Conservation (phyloP, 2,329 filamentous ascomycete genomes). For the Penicillium sp. region DNA sequence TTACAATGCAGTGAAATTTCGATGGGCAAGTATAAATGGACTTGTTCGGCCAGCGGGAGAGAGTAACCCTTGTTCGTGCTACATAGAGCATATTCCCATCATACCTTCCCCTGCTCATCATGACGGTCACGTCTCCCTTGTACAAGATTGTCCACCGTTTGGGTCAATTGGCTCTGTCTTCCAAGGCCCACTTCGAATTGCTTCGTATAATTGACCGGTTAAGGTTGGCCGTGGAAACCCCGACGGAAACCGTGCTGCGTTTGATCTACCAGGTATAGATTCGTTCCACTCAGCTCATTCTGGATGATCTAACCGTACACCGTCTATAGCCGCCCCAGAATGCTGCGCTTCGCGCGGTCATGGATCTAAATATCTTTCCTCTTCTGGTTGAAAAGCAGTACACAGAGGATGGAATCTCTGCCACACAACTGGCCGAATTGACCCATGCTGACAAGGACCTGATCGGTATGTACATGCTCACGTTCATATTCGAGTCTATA, state of each 20-base stretch:
- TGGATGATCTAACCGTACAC: slow-evolving; percentile 1
- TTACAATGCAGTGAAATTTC: background rate
- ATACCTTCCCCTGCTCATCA: slow-evolving; percentile 1
- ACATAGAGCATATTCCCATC: background rate
- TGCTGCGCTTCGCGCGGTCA: slow-evolving; percentile 28
- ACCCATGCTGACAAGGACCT: slow-evolving; percentile 29
- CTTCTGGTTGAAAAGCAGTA: slow-evolving; percentile 20
- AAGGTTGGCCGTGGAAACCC: slow-evolving; percentile 28
- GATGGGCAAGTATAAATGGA: background rate
- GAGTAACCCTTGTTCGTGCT: background rate
- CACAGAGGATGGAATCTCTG: slow-evolving; percentile 22
- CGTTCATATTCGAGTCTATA: background rate
- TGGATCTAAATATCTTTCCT: slow-evolving; percentile 30
- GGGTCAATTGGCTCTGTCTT: slow-evolving; percentile 14
- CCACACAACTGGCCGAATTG: slow-evolving; percentile 22
- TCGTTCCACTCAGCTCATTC: background rate
- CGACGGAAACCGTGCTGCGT: slow-evolving; percentile 30
- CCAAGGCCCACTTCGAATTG: slow-evolving; percentile 25
- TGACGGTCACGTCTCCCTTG: slow-evolving; percentile 16
- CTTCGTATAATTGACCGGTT: slow-evolving; percentile 28
- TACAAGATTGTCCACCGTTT: slow-evolving; percentile 13
- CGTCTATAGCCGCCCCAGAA: slow-evolving; percentile 31
- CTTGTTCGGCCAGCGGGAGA: background rate
- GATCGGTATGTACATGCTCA: slow-evolving; percentile 22
- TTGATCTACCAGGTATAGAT: slow-evolving; percentile 34